Evolutionary conservation across 1,139 yeast genomes (phyloP).

Genomic region (Kodamaea sp.): DNA sequence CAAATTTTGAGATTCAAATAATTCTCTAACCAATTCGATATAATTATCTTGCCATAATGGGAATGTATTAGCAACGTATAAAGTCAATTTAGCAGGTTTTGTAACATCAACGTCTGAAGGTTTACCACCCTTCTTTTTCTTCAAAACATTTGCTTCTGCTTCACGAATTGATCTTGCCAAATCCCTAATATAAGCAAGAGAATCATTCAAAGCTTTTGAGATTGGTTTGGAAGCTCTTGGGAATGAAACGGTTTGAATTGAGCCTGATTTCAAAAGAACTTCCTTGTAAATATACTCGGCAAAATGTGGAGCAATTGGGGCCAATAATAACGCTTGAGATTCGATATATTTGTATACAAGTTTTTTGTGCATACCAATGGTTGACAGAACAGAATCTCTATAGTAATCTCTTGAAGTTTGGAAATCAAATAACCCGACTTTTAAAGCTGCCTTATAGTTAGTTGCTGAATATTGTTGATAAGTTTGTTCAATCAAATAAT

Average conservation of each 20-base stretch:
- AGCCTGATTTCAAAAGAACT: conserved; percentile 52
- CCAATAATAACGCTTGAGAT: conserved; percentile 74
- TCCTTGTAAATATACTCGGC: conserved; percentile 88
- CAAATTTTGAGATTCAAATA: conserved; percentile 61
- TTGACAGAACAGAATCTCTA: conserved; percentile 68
- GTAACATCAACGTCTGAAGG: conserved; percentile 68
- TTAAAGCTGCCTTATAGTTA: conserved; percentile 83
- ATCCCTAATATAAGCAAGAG: conserved; percentile 74
- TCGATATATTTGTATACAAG: conserved; percentile 79
- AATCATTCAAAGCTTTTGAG: conserved; percentile 57
- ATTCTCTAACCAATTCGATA: conserved; percentile 76
- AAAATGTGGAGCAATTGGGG: conserved; percentile 96
- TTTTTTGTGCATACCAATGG: conserved; percentile 76
- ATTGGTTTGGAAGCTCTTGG: conserved; percentile 70
- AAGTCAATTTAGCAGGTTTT: conserved; percentile 67
- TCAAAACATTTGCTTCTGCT: conserved; percentile 80
- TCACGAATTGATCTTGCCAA: conserved; percentile 85
- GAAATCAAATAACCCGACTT: conserved; percentile 87
- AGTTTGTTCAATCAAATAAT: conserved; percentile 69
- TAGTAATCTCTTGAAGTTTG: conserved; percentile 95
- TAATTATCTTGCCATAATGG: conserved; percentile 96
- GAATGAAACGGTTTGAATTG: conserved; percentile 74
- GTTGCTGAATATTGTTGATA: conserved; percentile 67
- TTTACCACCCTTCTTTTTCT: conserved; percentile 86
- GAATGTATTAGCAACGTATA: conserved; percentile 76